phyloP scores from a whole-genome alignment of 495 filamentous ascomycete genomes.

The Penicillium daleae region DNA sequence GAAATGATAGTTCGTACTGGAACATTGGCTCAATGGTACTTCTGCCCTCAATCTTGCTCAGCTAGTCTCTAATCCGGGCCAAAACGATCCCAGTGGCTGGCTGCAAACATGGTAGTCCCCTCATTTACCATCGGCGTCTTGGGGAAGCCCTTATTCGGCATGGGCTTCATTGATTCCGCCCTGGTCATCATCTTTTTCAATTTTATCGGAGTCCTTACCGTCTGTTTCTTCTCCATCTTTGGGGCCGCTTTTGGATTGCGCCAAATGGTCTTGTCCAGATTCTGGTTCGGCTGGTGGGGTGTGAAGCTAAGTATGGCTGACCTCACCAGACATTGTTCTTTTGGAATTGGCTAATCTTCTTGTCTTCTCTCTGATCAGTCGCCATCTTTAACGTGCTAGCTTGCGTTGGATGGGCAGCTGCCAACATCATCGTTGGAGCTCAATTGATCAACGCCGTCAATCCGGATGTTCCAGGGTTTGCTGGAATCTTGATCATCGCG shows the following conservation, averaged over 20 bases:
- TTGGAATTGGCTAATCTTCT: conserved; percentile 39
- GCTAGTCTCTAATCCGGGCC: conserved; percentile 15
- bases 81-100: conserved; percentile 17
- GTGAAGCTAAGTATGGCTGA: conserved; percentile 25
- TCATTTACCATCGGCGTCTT: conserved; percentile 62
- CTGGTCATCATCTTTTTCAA: conserved; percentile 61
- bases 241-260: conserved; percentile 56
- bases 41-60: conserved; percentile 20
- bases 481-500: conserved; percentile 56
- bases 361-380: conserved; percentile 40
- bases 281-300: conserved; percentile 51
- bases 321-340: neutral
- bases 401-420: conserved; percentile 27
- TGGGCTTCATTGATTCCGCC: conserved; percentile 50
- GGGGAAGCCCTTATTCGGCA: conserved; percentile 49
- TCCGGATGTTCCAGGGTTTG: conserved; percentile 45
- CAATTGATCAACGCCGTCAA: conserved; percentile 28
- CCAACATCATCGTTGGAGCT: conserved; percentile 27
- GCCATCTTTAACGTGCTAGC: conserved; percentile 50
- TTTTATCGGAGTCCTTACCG: conserved; percentile 48
- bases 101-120: conserved; percentile 24
- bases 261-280: conserved; percentile 60
- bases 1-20: conserved; percentile 49
- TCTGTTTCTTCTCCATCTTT: conserved; percentile 55
- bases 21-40: conserved; percentile 41